Evolutionary conservation across 1,139 yeast genomes (phyloP).

Genomic region (Blastobotrys persicus): DNA sequence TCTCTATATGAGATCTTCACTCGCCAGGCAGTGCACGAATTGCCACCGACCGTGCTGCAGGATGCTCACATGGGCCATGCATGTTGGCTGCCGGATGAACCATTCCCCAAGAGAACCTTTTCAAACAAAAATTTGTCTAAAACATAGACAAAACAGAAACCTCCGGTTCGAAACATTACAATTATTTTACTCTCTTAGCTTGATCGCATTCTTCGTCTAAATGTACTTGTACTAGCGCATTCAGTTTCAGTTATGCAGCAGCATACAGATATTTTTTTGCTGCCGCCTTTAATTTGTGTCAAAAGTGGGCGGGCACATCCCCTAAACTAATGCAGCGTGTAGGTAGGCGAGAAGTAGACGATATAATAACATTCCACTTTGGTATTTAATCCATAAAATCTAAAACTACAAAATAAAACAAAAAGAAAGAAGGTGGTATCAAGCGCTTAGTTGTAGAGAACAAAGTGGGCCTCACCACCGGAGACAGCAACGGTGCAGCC

Average conservation of each 20-base stretch:
- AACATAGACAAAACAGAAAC: background rate
- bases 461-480: slow-evolving; percentile 73
- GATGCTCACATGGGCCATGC: background rate
- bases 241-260: no score
- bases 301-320: no score
- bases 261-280: no score
- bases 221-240: no score
- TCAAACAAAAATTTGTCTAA: background rate
- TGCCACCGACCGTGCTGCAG: no score
- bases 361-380: background rate
- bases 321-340: no score
- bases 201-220: no score
- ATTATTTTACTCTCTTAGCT: background rate
- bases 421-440: background rate
- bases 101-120: no score
- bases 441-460: slow-evolving; percentile 44
- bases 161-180: background rate
- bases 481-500: slow-evolving; percentile 96
- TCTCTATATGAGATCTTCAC: no score
- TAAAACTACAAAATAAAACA: slow-evolving; percentile 7
- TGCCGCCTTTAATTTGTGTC: no score
- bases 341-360: no score
- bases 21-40: background rate
- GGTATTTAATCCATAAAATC: background rate
- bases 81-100: background rate